Conservation (phyloP, 2,329 filamentous ascomycete genomes). For the Periconia sp. region DNA sequence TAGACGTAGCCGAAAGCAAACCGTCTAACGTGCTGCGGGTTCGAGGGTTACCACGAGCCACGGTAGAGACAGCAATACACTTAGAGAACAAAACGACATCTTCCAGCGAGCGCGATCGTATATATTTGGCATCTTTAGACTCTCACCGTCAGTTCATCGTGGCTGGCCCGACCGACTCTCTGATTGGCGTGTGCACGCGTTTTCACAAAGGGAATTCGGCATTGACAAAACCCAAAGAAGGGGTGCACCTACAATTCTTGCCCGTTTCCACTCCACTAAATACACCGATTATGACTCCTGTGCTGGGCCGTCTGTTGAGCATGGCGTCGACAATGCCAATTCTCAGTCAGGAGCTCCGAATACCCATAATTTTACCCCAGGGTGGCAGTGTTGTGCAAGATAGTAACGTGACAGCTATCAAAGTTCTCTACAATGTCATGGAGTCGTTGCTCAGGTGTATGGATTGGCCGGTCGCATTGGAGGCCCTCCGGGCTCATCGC, state of each 20-base stretch:
- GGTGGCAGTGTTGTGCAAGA: no score
- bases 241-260: conserved; percentile 1
- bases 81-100: not conserved
- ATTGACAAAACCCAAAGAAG: no score
- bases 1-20: no score
- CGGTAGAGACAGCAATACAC: no score
- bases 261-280: conserved; percentile 5
- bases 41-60: no score
- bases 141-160: conserved; percentile 3
- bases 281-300: conserved; percentile 4
- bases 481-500: conserved; percentile 4
- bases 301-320: conserved; percentile 2
- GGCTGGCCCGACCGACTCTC: conserved; percentile 3
- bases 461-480: conserved; percentile 3
- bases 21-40: no score
- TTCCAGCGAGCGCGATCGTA: conserved; percentile 2
- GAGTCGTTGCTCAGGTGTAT: not conserved
- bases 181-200: not conserved
- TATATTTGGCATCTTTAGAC: conserved; percentile 4
- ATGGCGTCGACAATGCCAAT: not conserved
- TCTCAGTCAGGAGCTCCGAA: no score
- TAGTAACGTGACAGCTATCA: no score
- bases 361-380: no score
- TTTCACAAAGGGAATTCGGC: no score
- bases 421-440: no score